phyloP scores from a whole-genome alignment of 192 early-diverging fungal species.

The Coemansia sp. region DNA sequence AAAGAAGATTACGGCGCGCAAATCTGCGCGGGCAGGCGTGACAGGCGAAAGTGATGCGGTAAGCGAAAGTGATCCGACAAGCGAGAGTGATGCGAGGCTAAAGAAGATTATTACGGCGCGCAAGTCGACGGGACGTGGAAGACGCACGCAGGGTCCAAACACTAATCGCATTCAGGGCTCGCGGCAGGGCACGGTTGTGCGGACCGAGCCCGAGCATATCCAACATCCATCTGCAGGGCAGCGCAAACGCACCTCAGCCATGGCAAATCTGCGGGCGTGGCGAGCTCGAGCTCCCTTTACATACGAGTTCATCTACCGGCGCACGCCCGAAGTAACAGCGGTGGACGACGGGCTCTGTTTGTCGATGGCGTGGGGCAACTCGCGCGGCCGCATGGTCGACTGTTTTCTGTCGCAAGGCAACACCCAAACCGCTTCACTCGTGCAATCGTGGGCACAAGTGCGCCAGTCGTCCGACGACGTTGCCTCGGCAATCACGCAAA shows the following conservation, averaged over 20 bases:
- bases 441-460: slow-evolving; percentile 9
- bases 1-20: neutral
- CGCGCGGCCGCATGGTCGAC: slow-evolving; percentile 3
- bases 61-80: neutral
- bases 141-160: too few species aligned
- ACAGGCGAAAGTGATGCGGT: too few species aligned
- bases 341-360: slow-evolving; percentile 13
- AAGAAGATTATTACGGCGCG: neutral
- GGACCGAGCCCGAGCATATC: slow-evolving; percentile 2
- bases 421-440: neutral
- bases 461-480: neutral
- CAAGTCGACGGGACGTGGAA: slow-evolving; percentile 4
- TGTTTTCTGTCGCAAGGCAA: slow-evolving; percentile 38
- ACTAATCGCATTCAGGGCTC: neutral
- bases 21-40: neutral
- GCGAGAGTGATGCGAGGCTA: neutral
- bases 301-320: slow-evolving; percentile 39
- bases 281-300: slow-evolving; percentile 27
- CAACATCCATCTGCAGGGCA: neutral
- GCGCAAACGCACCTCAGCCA: neutral
- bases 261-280: slow-evolving; percentile 6
- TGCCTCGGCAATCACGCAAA: slow-evolving; percentile 19
- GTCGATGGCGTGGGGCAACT: slow-evolving; percentile 40
- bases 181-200: slow-evolving; percentile 11
- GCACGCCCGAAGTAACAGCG: slow-evolving; percentile 9